Percentiles rank a stretch among this genome's conserved stretches.
phyloP scores from a whole-genome alignment of 768 basidiomycete species.

The Naematelia aurantialba region DNA sequence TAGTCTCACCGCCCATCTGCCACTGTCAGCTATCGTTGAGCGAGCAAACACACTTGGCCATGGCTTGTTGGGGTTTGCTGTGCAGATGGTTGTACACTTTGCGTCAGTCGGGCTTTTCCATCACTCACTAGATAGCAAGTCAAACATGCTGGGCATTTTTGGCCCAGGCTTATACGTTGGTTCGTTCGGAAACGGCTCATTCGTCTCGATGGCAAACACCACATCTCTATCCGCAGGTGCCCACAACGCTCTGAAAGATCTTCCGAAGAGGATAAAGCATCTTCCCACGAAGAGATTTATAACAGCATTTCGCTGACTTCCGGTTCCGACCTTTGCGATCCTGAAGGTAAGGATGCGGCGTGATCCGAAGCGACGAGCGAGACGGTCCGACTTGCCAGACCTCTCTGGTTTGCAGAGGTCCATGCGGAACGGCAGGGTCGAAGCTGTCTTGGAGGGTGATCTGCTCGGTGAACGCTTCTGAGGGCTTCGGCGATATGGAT shows the following conservation, averaged over 20 bases:
- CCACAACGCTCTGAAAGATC: conserved; percentile 31
- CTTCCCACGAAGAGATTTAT: conserved; percentile 25
- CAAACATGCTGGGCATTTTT: conserved; percentile 14
- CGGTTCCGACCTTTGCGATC: conserved; percentile 5
- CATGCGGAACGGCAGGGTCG: conserved; percentile 2
- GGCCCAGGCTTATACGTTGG: background rate
- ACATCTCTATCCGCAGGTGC: conserved; percentile 22
- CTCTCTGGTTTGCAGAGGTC: conserved; percentile 17
- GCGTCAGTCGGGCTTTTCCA: background rate
- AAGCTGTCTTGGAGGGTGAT: background rate
- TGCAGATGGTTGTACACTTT: conserved; percentile 31
- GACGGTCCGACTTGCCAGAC: conserved; percentile 31
- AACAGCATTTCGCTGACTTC: background rate
- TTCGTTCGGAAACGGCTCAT: conserved; percentile 5
- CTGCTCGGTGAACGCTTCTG: background rate
- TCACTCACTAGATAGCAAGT: conserved; percentile 22
- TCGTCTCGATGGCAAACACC: conserved; percentile 27
- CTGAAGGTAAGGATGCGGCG: conserved; percentile 31
- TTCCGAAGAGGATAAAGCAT: conserved; percentile 30
- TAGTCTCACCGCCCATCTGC: conserved; percentile 36
- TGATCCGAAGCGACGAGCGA: conserved; percentile 36
- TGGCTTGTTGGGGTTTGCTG: conserved; percentile 31
- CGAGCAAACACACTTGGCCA: conserved; percentile 36
- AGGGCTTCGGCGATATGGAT: background rate
- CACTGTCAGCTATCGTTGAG: background rate